These are phyloP conservation scores for Didymella exigua DNA, from an alignment of 2,329 filamentous ascomycete species.

Conservation along the genomic window DNA sequence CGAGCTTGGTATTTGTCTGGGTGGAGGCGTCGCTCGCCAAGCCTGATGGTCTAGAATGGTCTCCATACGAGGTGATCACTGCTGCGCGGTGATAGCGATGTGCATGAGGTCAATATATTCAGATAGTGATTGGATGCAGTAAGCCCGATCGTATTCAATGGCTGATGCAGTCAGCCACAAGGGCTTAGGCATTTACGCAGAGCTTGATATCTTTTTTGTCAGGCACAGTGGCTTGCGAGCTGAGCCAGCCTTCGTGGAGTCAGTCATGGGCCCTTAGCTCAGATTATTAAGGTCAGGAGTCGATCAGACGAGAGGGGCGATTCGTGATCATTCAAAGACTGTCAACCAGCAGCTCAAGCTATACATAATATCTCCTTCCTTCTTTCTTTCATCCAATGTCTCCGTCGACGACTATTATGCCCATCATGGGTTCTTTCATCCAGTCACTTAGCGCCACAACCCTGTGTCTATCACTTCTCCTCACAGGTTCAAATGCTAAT, in stretches of 20 bases:
- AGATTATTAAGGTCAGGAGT: background rate
- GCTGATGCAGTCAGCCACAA: background rate
- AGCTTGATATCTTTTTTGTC: background rate
- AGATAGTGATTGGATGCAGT: slow-evolving; percentile 4
- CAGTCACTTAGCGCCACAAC: background rate
- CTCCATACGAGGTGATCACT: background rate
- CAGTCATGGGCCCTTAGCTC: background rate
- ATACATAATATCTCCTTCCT: background rate
- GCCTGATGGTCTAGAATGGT: background rate
- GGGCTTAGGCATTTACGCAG: background rate
- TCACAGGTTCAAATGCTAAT: background rate
- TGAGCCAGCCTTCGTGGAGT: background rate
- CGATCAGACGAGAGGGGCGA: background rate
- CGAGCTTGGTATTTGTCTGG: background rate
- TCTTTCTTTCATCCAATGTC: background rate
- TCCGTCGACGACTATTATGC: background rate
- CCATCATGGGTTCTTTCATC: slow-evolving; percentile 8
- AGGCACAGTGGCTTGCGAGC: background rate
- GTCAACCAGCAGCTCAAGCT: background rate
- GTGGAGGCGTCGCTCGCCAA: background rate
- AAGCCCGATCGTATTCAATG: background rate
- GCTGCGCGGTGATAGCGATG: background rate
- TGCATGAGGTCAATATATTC: background rate
- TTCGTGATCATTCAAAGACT: slow-evolving; percentile 1
- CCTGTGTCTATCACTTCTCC: slow-evolving; percentile 10